These are phyloP conservation scores for Coemansia sp. DNA, from an alignment of 192 early-diverging fungal genomes.

Conservation along the genomic window DNA sequence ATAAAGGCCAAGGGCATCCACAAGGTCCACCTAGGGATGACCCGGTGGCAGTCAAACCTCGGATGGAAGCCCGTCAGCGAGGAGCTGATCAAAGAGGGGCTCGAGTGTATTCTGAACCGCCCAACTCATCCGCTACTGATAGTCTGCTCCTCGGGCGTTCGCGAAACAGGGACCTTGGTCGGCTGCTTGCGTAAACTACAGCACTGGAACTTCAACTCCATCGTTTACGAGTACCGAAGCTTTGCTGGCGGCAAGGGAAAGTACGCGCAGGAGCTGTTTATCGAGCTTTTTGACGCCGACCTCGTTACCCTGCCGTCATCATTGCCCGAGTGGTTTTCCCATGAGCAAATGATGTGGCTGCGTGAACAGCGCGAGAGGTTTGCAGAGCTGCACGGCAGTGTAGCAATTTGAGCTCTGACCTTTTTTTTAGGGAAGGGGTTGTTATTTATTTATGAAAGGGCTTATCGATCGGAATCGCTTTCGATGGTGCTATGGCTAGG, in stretches of 20 bases:
- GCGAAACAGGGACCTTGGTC: conserved; percentile 91
- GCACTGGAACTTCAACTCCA: conserved; percentile 96
- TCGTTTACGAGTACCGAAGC: conserved; percentile 93
- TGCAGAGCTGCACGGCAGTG: conserved; percentile 23
- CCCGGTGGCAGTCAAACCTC: conserved; percentile 66
- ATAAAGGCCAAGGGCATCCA: conserved; percentile 70
- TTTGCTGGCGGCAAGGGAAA: conserved; percentile 87
- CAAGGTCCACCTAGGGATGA: conserved; percentile 68
- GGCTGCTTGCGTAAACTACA: conserved; percentile 93
- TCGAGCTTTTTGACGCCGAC: conserved; percentile 92
- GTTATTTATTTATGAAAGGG: too few species aligned
- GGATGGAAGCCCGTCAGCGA: conserved; percentile 92
- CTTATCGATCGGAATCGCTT: too few species aligned
- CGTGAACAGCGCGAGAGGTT: conserved; percentile 37
- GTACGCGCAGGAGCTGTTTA: conserved; percentile 91
- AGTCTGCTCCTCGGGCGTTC: conserved; percentile 90
- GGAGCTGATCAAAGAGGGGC: conserved; percentile 93
- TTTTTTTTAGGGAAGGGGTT: too few species aligned
- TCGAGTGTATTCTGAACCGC: conserved; percentile 82
- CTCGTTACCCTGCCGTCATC: conserved; percentile 78
- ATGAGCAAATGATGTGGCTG: conserved; percentile 65
- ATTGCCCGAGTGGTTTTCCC: conserved; percentile 80
- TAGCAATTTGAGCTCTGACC: background rate
- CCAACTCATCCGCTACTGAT: conserved; percentile 84
- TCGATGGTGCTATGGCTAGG: too few species aligned